Conservation (phyloP, 2,329 filamentous ascomycete genomes). For the Cytospora piceae region DNA sequence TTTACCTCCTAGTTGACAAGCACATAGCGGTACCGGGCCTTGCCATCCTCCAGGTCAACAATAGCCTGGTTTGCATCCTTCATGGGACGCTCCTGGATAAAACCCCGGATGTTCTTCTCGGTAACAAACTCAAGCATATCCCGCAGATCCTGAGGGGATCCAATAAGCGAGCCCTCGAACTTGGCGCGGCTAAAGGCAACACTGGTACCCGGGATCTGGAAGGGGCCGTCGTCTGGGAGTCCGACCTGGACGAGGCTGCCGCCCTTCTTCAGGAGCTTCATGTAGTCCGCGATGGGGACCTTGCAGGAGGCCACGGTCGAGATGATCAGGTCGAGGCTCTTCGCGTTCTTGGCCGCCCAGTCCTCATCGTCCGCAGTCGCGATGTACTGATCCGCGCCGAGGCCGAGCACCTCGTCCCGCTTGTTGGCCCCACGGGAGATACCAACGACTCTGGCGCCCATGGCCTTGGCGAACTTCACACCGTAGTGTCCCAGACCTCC, state of each 20-base stretch:
- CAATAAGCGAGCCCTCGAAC: conserved; percentile 49
- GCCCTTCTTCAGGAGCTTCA: conserved; percentile 59
- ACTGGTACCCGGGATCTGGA: conserved; percentile 54
- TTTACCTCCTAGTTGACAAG: conserved; percentile 46
- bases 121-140: conserved; percentile 63
- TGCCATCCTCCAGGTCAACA: conserved; percentile 58
- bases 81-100: conserved; percentile 57
- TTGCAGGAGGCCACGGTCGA: conserved; percentile 53
- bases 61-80: conserved; percentile 58
- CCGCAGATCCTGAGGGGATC: conserved; percentile 56
- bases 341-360: conserved; percentile 55
- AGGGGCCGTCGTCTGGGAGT: conserved; percentile 54
- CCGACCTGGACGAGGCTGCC: conserved; percentile 70
- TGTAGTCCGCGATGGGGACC: conserved; percentile 59
- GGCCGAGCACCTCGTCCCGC: conserved; percentile 55
- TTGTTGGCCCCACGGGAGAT: conserved; percentile 59
- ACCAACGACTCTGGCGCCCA: conserved; percentile 63
- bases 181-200: conserved; percentile 59
- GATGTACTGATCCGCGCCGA: conserved; percentile 58
- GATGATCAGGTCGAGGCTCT: conserved; percentile 60
- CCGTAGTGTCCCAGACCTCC: conserved; percentile 72
- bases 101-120: conserved; percentile 58
- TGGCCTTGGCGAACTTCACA: conserved; percentile 67
- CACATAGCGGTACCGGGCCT: conserved; percentile 53
- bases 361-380: conserved; percentile 50